Conservation (phyloP, 768 basidiomycete species). For the Tephrocybe sp. region DNA sequence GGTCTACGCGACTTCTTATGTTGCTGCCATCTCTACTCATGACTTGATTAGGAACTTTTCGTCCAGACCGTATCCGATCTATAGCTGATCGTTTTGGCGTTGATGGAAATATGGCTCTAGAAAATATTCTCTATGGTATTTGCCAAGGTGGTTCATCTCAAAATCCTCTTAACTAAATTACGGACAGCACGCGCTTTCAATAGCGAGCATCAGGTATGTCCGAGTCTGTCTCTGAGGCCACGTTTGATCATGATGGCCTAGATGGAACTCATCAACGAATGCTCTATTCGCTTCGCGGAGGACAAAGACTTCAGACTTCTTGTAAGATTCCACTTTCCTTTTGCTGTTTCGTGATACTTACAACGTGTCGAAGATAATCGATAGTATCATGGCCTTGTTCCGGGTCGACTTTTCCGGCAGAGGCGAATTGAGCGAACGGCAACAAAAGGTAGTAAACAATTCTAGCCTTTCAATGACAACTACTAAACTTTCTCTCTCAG, state of each 20-base stretch:
- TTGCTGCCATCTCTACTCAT: conserved; percentile 13
- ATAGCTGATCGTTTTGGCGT: conserved; percentile 95
- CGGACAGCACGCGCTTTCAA: conserved; percentile 80
- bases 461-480: not conserved
- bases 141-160: not conserved
- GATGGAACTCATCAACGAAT: conserved; percentile 93
- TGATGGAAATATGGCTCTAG: conserved; percentile 82
- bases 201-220: conserved; percentile 86
- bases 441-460: conserved; percentile 67
- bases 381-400: conserved; percentile 97
- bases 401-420: conserved; percentile 91
- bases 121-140: conserved; percentile 88
- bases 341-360: conserved; percentile 12
- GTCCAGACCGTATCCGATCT: conserved; percentile 88
- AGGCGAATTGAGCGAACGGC: conserved; percentile 92
- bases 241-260: conserved; percentile 32
- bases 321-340: conserved; percentile 31
- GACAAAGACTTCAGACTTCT: conserved; percentile 82
- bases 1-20: conserved; percentile 21
- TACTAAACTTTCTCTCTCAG: conserved; percentile 36
- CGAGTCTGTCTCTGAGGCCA: no score
- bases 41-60: conserved; percentile 72
- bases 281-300: conserved; percentile 85
- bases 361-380: conserved; percentile 65
- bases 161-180: conserved; percentile 12